These are phyloP conservation scores for Prunus yedoensis DNA, from an alignment of 331 rosid genomes.

Conservation along the genomic window DNA sequence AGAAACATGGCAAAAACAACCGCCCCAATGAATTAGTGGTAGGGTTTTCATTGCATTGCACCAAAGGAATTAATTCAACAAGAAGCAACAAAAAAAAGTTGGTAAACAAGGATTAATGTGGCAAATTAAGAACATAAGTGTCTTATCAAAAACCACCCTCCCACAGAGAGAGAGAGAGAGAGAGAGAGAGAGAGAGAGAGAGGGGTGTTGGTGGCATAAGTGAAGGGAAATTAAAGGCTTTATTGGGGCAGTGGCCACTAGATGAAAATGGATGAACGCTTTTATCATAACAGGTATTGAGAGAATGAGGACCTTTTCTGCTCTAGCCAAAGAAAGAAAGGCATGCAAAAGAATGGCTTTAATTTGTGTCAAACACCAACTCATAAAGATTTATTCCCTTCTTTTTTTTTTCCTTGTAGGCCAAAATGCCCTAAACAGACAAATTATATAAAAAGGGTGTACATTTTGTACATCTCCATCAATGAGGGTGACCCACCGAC, in stretches of 20 bases:
- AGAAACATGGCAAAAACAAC: slow-evolving; percentile 27
- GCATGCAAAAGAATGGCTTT: slow-evolving; percentile 2
- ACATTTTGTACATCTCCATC: background rate
- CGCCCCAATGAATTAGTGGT: slow-evolving; percentile 43
- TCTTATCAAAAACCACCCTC: slow-evolving; percentile 31
- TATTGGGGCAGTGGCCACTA: slow-evolving; percentile 27
- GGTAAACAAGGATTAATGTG: slow-evolving; percentile 26
- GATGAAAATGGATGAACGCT: slow-evolving; percentile 12
- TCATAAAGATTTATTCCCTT: slow-evolving; percentile 3
- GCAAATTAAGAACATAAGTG: slow-evolving; percentile 36
- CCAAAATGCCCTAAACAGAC: background rate
- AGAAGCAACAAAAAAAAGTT: slow-evolving; percentile 20
- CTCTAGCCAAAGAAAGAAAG: slow-evolving; percentile 20
- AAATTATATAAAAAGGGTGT: background rate
- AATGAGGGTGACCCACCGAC: background rate
- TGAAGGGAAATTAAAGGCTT: too few species aligned
- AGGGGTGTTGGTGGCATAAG: background rate
- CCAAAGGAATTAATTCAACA: slow-evolving; percentile 19
- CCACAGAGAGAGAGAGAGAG: slow-evolving; percentile 6
- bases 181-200: background rate
- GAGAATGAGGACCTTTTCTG: slow-evolving; percentile 27
- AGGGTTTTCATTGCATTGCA: slow-evolving; percentile 12
- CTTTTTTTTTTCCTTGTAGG: background rate
- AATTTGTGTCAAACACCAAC: slow-evolving; percentile 16
- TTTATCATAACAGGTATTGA: slow-evolving; percentile 38